These are phyloP conservation scores for Penicillium mononematosum DNA, from an alignment of 495 filamentous ascomycete genomes.

Conservation along the genomic window DNA sequence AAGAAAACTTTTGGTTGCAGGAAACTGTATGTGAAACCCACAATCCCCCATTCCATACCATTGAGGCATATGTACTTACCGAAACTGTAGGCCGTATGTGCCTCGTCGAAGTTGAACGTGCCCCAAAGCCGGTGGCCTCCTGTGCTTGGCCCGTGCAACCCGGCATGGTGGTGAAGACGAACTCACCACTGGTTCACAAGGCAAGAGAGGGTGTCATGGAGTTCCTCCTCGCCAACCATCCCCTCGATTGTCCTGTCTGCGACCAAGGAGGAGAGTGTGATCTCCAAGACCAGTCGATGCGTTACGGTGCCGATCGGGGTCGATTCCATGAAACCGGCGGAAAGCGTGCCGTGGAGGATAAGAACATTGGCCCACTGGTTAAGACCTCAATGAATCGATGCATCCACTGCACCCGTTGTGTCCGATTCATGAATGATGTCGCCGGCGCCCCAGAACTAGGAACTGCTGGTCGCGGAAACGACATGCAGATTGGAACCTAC, in stretches of 20 bases:
- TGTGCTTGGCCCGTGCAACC: slow-evolving; percentile 98
- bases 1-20: slow-evolving; percentile 96
- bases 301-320: slow-evolving; percentile 93
- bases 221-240: slow-evolving; percentile 95
- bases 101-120: slow-evolving; percentile 92
- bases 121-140: slow-evolving; percentile 95
- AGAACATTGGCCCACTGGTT: slow-evolving; percentile 97
- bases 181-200: slow-evolving; percentile 93
- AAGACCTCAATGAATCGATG: slow-evolving; percentile 99
- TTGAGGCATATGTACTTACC: slow-evolving; percentile 14
- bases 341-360: slow-evolving; percentile 97
- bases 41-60: background rate
- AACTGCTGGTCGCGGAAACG: slow-evolving; percentile 90
- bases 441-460: slow-evolving; percentile 94
- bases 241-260: slow-evolving; percentile 95
- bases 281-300: slow-evolving; percentile 98
- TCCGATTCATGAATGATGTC: slow-evolving; percentile 96
- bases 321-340: slow-evolving; percentile 93
- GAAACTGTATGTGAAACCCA: slow-evolving; percentile 66
- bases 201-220: slow-evolving; percentile 98
- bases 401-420: slow-evolving; percentile 97
- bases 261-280: slow-evolving; percentile 99
- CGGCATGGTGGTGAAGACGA: slow-evolving; percentile 98
- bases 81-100: slow-evolving; percentile 75
- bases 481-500: slow-evolving; percentile 97